These are phyloP conservation scores for Cyberlindnera mycetangii DNA, from an alignment of 805 yeast species.

Conservation along the genomic window DNA sequence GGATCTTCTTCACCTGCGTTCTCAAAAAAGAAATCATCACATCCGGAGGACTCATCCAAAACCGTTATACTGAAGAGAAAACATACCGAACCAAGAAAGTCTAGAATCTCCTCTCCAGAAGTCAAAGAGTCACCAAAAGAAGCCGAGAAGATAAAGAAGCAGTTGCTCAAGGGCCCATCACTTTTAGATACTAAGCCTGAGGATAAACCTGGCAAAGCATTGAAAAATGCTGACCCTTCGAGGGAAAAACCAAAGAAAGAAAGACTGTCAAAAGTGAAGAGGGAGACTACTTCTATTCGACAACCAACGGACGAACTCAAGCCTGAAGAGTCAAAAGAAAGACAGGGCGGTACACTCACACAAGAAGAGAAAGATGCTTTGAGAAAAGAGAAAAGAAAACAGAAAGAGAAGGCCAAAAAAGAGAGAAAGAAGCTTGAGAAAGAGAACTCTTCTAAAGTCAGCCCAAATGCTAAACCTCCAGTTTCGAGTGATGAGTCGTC, in stretches of 20 bases:
- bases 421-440: conserved; percentile 1
- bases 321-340: background rate
- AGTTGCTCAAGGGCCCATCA: background rate
- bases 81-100: conserved; percentile 7
- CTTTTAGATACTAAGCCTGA: background rate
- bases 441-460: background rate
- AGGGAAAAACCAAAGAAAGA: background rate
- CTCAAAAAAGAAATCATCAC: conserved; percentile 6
- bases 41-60: conserved; percentile 3
- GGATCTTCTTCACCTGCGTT: conserved; percentile 3
- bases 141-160: background rate
- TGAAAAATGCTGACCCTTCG: background rate
- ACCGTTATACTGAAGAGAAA: conserved; percentile 19
- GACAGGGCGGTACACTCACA: background rate
- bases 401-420: conserved; percentile 1
- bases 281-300: background rate
- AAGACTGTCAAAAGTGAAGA: background rate
- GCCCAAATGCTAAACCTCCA: background rate
- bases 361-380: background rate
- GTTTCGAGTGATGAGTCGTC: background rate
- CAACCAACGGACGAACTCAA: background rate
- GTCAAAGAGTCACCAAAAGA: background rate
- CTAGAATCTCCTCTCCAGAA: conserved; percentile 2
- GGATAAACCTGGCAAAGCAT: background rate
- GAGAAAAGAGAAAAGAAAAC: background rate